Conservation (phyloP, 2,329 filamentous ascomycete genomes). For the Fusarium scirpi region DNA sequence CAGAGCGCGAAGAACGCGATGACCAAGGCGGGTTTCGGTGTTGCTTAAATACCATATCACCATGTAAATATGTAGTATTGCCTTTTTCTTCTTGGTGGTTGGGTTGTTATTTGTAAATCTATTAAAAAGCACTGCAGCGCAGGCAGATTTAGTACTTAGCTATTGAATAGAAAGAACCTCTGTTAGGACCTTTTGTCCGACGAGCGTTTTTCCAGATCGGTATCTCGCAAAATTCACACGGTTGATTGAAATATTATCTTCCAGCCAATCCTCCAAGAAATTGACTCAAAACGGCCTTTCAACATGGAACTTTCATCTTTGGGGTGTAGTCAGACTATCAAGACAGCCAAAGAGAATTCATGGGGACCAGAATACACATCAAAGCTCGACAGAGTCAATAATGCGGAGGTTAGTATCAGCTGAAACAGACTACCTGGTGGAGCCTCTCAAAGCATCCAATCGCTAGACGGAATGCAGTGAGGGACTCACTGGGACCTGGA, state of each 20-base stretch:
- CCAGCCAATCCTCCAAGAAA: accelerated
- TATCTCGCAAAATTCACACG: background rate
- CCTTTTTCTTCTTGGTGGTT: background rate
- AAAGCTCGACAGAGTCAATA: too few species aligned
- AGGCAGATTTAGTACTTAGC: background rate
- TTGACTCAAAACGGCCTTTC: background rate
- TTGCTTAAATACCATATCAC: constrained; percentile 46
- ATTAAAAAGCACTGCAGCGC: background rate
- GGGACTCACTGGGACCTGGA: too few species aligned
- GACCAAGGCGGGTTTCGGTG: constrained; percentile 61
- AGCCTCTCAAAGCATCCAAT: too few species aligned
- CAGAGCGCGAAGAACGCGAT: constrained; percentile 53
- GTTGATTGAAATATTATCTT: background rate
- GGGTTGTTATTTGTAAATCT: background rate
- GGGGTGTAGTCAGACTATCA: too few species aligned
- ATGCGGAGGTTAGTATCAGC: too few species aligned
- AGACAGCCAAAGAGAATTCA: too few species aligned
- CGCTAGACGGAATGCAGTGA: too few species aligned
- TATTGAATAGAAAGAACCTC: background rate
- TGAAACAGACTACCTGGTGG: too few species aligned
- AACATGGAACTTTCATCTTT: background rate
- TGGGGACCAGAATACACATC: too few species aligned
- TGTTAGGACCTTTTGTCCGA: background rate
- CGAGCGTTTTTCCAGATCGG: background rate
- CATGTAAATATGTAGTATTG: background rate